phyloP scores from a whole-genome alignment of 2,329 filamentous ascomycete species.

The Cyphellophora attinorum region DNA sequence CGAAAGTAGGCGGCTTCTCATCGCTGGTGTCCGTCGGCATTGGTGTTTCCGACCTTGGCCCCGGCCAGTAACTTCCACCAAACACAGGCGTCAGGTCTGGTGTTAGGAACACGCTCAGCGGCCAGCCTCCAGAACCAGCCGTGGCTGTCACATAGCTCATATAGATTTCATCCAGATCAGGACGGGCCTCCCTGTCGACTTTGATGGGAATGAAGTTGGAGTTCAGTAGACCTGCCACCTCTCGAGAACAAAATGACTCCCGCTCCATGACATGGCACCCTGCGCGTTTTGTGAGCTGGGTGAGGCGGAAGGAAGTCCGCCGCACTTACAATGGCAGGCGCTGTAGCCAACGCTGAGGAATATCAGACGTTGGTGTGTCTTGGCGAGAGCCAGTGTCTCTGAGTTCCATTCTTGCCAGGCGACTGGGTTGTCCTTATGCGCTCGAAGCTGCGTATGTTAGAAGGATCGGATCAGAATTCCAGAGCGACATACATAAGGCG shows the following conservation, averaged over 20 bases:
- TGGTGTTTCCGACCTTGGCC: conserved; percentile 50
- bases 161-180: conserved; percentile 89
- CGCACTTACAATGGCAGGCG: conserved; percentile 76
- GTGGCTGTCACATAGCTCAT: conserved; percentile 98
- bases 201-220: conserved; percentile 82
- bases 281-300: conserved; percentile 23
- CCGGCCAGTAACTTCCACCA: conserved; percentile 92
- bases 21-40: conserved; percentile 27
- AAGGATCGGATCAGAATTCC: neutral
- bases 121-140: conserved; percentile 84
- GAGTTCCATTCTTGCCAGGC: conserved; percentile 84
- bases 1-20: conserved; percentile 62
- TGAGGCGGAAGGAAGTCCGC: neutral
- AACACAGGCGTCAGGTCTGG: conserved; percentile 89
- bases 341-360: conserved; percentile 94
- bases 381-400: conserved; percentile 66
- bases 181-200: conserved; percentile 85
- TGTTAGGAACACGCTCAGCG: conserved; percentile 91
- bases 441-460: conserved; percentile 45
- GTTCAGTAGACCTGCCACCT: conserved; percentile 76
- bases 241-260: conserved; percentile 78
- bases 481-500: conserved; percentile 57
- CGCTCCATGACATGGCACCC: conserved; percentile 85
- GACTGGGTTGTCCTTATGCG: conserved; percentile 71
- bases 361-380: conserved; percentile 73